Evolutionary conservation across 148 eudicot genomes (phyloP).

Genomic region (Heliosperma pusillum): DNA sequence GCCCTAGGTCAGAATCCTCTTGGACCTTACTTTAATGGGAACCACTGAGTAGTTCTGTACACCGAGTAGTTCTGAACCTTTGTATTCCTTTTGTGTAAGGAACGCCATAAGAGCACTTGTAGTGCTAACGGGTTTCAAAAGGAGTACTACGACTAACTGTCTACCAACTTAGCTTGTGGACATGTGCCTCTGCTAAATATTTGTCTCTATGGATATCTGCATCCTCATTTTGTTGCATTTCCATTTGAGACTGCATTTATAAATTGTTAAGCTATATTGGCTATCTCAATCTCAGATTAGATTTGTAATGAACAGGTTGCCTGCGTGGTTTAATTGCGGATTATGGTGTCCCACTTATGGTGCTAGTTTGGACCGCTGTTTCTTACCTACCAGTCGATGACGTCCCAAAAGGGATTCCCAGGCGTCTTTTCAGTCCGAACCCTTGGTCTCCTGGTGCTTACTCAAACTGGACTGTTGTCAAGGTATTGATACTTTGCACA

Average conservation of each 20-base stretch:
- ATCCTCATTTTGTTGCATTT: background rate
- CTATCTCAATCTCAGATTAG: background rate
- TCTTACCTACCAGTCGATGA: constrained; percentile 78
- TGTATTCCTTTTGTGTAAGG: background rate
- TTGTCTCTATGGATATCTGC: background rate
- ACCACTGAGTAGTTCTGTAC: background rate
- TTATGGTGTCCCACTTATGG: constrained; percentile 97
- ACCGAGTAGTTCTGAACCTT: background rate
- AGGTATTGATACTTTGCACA: constrained; percentile 43
- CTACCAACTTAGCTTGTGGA: background rate
- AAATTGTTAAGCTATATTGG: background rate
- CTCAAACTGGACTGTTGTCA: constrained; percentile 90
- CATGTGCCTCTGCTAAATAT: background rate
- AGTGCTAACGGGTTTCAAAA: background rate
- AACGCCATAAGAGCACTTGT: background rate
- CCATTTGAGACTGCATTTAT: background rate
- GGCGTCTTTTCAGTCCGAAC: constrained; percentile 92
- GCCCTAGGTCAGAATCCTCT: background rate
- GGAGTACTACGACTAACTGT: background rate
- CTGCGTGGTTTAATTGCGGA: constrained; percentile 87
- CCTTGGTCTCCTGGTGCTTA: constrained; percentile 99
- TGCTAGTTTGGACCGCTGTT: constrained; percentile 89
- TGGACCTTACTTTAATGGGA: constrained; percentile 13
- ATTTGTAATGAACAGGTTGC: constrained; percentile 50
- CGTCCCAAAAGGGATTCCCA: constrained; percentile 89